Evolutionary conservation across 805 yeast species (phyloP).

Genomic region (Lipomyces sp.): DNA sequence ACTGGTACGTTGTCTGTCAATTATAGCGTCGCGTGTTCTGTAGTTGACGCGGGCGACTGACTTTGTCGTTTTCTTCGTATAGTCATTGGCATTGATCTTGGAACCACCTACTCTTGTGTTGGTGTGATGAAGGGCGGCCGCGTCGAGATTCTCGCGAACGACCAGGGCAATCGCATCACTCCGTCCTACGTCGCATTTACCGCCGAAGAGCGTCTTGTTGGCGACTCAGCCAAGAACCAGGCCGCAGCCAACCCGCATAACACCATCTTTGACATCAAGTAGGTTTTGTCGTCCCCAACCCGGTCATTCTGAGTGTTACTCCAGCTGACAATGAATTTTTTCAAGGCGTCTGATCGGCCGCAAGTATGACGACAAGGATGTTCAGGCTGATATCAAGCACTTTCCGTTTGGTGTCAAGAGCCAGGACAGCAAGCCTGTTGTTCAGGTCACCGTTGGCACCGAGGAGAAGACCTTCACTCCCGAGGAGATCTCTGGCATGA

Average conservation of each 20-base stretch:
- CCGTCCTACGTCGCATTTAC: slow-evolving; percentile 97
- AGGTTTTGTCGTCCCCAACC: slow-evolving; percentile 34
- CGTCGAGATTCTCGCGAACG: slow-evolving; percentile 94
- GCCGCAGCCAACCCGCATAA: slow-evolving; percentile 93
- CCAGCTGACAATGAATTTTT: neutral
- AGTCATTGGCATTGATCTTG: slow-evolving; percentile 92
- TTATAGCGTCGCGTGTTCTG: too few species aligned
- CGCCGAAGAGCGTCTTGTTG: slow-evolving; percentile 89
- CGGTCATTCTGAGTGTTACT: neutral
- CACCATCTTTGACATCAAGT: slow-evolving; percentile 84
- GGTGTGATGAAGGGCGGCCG: slow-evolving; percentile 82
- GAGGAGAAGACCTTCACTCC: slow-evolving; percentile 87
- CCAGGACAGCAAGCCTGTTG: slow-evolving; percentile 79
- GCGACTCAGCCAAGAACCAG: slow-evolving; percentile 98
- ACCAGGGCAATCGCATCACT: slow-evolving; percentile 97
- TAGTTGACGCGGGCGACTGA: too few species aligned
- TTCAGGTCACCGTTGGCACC: slow-evolving; percentile 78
- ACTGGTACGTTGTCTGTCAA: slow-evolving; percentile 32
- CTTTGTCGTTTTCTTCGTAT: neutral
- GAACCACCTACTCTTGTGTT: slow-evolving; percentile 97
- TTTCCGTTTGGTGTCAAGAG: slow-evolving; percentile 80
- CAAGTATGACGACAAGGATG: slow-evolving; percentile 74
- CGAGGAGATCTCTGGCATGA: slow-evolving; percentile 92
- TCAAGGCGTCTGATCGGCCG: slow-evolving; percentile 92
- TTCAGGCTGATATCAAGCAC: slow-evolving; percentile 75